phyloP scores from a whole-genome alignment of 257 asterid genomes.

The Penstemon barbatus region DNA sequence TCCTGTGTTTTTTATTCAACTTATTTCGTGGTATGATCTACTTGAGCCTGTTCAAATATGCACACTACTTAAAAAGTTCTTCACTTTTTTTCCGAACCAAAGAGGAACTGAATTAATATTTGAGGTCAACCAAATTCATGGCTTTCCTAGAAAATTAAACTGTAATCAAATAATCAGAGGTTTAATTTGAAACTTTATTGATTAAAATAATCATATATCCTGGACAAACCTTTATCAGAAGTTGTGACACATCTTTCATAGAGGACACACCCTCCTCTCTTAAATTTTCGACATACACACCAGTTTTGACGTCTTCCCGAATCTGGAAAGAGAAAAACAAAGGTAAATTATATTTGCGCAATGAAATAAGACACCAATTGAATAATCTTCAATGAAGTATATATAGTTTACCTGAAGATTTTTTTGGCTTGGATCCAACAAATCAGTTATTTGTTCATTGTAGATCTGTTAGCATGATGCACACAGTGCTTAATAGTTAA shows the following conservation, averaged over 20 bases:
- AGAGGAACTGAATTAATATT: not conserved
- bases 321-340: conserved; percentile 55
- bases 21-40: not conserved
- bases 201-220: conserved; percentile 13
- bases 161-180: conserved; percentile 6
- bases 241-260: conserved; percentile 83
- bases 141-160: not conserved
- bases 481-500: conserved; percentile 19
- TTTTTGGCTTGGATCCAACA: conserved; percentile 90
- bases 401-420: conserved; percentile 78
- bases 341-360: not conserved
- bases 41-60: not conserved
- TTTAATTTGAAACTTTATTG: conserved; percentile 13
- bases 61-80: conserved; percentile 11
- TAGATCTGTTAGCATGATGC: conserved; percentile 63
- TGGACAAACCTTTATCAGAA: conserved; percentile 73
- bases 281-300: conserved; percentile 95
- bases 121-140: conserved; percentile 16
- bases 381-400: conserved; percentile 13
- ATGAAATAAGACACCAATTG: conserved; percentile 15
- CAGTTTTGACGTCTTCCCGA: conserved; percentile 87
- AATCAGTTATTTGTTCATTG: conserved; percentile 97
- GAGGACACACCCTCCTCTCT: conserved; percentile 90
- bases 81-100: not conserved
- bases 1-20: conserved; percentile 1